Evolutionary conservation across 345 rosid genomes (phyloP), one percentile per base, ranked within the genome.

Genomic region (Arabidopsis suecica): DNA sequence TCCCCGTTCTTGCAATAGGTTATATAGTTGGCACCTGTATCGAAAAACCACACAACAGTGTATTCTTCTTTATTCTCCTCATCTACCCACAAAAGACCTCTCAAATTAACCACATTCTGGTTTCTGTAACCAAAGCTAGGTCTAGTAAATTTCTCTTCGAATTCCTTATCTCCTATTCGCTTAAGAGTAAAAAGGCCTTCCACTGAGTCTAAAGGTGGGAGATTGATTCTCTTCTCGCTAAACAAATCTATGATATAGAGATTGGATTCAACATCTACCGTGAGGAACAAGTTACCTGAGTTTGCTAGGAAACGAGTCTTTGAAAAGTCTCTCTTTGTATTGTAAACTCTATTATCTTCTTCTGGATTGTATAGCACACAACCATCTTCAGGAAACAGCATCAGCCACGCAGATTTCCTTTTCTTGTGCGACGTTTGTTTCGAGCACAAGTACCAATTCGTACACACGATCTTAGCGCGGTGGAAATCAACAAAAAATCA

Each of bases 171-270:
- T 45, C 50, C 22, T 2, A 45, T 8, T n/a, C 50, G 20, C 7
- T 45, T 20, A n/a, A 45, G 50, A 45, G 9, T n/a, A n/a, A 6
- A 45, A 7, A 6, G 50, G 3, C 2, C 50, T 6, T 45, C n/a
- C 0, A 45, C 2, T 6, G 22, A 45, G 20, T 45, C 50, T 45
- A 45, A 9, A 45, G 50, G 50, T 45, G 50, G 20, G 6, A 45
- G 50, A n/a, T 45, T 8, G 8, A 45, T 45, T 20, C 3, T 45
- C 8, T n/a, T 45, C 20, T n/a, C 22, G 22, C 56, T 32, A 8
- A 57, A 69, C 6, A 25, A 5, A 36, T 60, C 76, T 10, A 72
- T 40, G 28, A 71, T 60, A n/a, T 49, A 59, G 9, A 71, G 75
- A 1, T 53, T 36, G 38, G 38, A 36, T 36, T 36, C 5, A 38